phyloP scores from a whole-genome alignment of 1,284 basidiomycete genomes.

The Flammula alnicola region DNA sequence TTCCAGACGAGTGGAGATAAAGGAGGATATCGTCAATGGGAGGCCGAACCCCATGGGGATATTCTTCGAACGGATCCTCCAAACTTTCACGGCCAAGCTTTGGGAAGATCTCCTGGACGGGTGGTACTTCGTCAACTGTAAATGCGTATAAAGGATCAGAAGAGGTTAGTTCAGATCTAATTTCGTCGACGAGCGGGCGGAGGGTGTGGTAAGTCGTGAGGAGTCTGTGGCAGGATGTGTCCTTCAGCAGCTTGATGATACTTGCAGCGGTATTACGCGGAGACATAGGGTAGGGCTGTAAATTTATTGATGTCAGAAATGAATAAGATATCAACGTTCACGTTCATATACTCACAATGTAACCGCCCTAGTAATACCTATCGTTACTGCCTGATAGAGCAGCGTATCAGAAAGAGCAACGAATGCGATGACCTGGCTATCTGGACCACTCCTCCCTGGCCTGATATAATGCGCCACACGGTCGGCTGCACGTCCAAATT shows the following conservation, averaged over 20 bases:
- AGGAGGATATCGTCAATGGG: slow-evolving; percentile 22
- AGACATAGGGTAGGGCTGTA: too few relatives aligned
- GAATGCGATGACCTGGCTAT: slow-evolving; percentile 35
- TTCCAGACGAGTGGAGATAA: slow-evolving; percentile 34
- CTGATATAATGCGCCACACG: slow-evolving; percentile 36
- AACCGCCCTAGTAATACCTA: slow-evolving; percentile 35
- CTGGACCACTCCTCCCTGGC: slow-evolving; percentile 26
- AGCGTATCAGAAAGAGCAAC: slow-evolving; percentile 38
- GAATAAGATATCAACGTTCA: too few relatives aligned
- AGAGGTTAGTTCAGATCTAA: slow-evolving; percentile 17
- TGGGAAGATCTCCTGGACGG: slow-evolving; percentile 31
- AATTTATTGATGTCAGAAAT: too few relatives aligned
- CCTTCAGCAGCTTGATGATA: too few relatives aligned
- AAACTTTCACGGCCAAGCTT: slow-evolving; percentile 31
- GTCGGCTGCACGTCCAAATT: slow-evolving; percentile 37
- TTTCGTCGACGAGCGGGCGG: slow-evolving; percentile 24
- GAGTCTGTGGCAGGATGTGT: too few relatives aligned
- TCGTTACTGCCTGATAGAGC: slow-evolving; percentile 37
- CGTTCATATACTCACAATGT: slow-evolving; percentile 25
- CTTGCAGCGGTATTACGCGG: too few relatives aligned
- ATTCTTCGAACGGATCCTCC: slow-evolving; percentile 26
- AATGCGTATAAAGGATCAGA: slow-evolving; percentile 21
- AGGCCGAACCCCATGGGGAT: slow-evolving; percentile 18
- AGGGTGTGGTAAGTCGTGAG: too few relatives aligned
- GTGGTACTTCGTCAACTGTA: slow-evolving; percentile 32